phyloP scores from a whole-genome alignment of 1,284 basidiomycete species.

The Waitea zeae region DNA sequence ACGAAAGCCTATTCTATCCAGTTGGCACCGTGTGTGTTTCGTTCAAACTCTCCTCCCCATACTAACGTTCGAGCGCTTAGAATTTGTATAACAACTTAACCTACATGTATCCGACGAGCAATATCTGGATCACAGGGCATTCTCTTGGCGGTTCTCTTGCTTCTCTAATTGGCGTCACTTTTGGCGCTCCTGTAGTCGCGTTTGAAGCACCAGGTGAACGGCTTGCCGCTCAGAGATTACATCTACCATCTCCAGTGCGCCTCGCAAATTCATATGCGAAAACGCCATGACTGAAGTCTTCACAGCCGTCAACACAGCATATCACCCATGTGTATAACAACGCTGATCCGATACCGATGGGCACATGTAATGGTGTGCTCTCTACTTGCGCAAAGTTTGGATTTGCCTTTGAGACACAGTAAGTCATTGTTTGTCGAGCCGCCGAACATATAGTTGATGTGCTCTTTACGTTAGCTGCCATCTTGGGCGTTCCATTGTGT shows the following conservation, averaged over 20 bases:
- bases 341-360: constrained; percentile 77
- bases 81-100: constrained; percentile 90
- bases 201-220: constrained; percentile 92
- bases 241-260: constrained; percentile 53
- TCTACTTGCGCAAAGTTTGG: constrained; percentile 59
- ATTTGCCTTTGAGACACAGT: constrained; percentile 49
- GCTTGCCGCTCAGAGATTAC: constrained; percentile 71
- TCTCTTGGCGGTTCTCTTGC: constrained; percentile 72
- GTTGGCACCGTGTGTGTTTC: constrained; percentile 48
- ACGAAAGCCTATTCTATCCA: constrained; percentile 83
- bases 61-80: constrained; percentile 21
- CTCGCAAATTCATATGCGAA: constrained; percentile 10
- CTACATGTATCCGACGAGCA: constrained; percentile 83
- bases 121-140: constrained; percentile 90
- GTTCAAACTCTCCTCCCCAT: constrained; percentile 3
- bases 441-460: background rate
- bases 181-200: constrained; percentile 80
- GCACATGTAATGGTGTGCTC: constrained; percentile 61
- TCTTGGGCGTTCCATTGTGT: constrained; percentile 69
- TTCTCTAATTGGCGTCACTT: constrained; percentile 78
- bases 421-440: background rate
- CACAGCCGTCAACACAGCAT: constrained; percentile 38
- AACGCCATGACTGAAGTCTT: background rate
- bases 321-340: constrained; percentile 80
- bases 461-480: background rate